Conservation (phyloP, 1,284 basidiomycete genomes). For the Rhodotorula mucilaginosa region DNA sequence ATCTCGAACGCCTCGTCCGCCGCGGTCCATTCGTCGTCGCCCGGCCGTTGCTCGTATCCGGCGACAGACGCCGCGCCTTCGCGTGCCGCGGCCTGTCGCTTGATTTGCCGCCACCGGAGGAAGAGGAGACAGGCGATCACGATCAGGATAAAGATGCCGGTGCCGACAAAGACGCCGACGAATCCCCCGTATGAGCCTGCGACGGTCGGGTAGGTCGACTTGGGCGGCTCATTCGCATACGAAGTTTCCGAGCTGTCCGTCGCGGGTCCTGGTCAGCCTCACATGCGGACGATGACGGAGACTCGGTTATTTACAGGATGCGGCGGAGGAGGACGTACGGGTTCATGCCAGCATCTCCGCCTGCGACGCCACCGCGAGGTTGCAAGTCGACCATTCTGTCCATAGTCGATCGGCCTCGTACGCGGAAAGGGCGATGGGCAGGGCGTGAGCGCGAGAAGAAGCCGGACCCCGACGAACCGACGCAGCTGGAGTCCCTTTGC, state of each 20-base stretch:
- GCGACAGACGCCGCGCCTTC: neutral
- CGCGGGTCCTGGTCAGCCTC: too few species aligned
- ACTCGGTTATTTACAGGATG: neutral
- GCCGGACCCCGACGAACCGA: too few species aligned
- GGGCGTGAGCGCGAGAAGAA: too few species aligned
- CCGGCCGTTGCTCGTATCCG: neutral
- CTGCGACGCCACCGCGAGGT: slow-evolving; percentile 17
- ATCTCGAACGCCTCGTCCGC: slow-evolving; percentile 38
- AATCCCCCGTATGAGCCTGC: slow-evolving; percentile 37
- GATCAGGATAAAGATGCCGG: slow-evolving; percentile 22
- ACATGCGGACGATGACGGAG: neutral
- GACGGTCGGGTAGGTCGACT: slow-evolving; percentile 34
- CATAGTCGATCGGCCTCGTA: too few species aligned
- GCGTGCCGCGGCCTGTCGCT: slow-evolving; percentile 3
- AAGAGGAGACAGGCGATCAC: slow-evolving; percentile 15
- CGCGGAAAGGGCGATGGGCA: too few species aligned
- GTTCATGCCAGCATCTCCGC: slow-evolving; percentile 14
- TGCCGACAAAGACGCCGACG: slow-evolving; percentile 36
- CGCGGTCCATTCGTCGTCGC: slow-evolving; percentile 13
- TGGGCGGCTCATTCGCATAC: slow-evolving; percentile 27
- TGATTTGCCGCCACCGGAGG: slow-evolving; percentile 17
- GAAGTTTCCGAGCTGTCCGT: neutral
- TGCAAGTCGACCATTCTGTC: neutral
- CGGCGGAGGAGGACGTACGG: slow-evolving; percentile 7
- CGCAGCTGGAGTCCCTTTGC: too few species aligned